A percentile compares a stretch with the other conserved stretches of the same genome.
These are phyloP conservation scores for Arabis hirsuta DNA, from an alignment of 345 rosid species.

Conservation along the genomic window DNA sequence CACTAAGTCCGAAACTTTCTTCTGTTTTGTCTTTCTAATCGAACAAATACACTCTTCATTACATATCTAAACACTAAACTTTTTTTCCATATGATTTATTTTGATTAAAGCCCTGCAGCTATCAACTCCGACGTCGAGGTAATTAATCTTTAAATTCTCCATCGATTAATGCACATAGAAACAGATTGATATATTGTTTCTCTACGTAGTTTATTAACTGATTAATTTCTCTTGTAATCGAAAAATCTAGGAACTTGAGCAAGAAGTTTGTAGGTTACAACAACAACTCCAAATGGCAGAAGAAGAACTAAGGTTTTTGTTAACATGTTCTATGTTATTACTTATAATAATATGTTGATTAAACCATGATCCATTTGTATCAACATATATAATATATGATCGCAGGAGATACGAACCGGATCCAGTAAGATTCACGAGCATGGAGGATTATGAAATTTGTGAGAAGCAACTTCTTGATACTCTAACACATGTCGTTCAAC, in stretches of 20 bases:
- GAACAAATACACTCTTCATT: background rate
- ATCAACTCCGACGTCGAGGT: constrained; percentile 67
- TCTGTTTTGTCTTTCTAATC: constrained; percentile 3
- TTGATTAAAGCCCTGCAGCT: constrained; percentile 55
- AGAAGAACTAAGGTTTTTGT: constrained; percentile 62
- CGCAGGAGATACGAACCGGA: constrained; percentile 72
- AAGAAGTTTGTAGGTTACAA: constrained; percentile 65
- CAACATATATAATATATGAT: background rate
- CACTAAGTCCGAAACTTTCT: constrained; percentile 51
- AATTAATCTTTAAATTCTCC: constrained; percentile 5
- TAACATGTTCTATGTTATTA: background rate
- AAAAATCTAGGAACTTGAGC: constrained; percentile 59
- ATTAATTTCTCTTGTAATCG: background rate
- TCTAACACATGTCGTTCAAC: constrained; percentile 54
- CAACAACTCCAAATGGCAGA: constrained; percentile 75
- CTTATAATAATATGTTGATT: background rate
- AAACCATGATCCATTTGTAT: background rate
- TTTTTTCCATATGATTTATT: background rate
- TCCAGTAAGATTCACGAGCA: constrained; percentile 52
- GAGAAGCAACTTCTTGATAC: constrained; percentile 72
- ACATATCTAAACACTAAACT: background rate
- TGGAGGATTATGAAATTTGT: constrained; percentile 61
- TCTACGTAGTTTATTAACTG: background rate
- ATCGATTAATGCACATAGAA: background rate
- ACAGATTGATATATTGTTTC: background rate